Evolutionary conservation across 2,329 filamentous ascomycete genomes (phyloP).

Genomic region (Ascosphaera apis): DNA sequence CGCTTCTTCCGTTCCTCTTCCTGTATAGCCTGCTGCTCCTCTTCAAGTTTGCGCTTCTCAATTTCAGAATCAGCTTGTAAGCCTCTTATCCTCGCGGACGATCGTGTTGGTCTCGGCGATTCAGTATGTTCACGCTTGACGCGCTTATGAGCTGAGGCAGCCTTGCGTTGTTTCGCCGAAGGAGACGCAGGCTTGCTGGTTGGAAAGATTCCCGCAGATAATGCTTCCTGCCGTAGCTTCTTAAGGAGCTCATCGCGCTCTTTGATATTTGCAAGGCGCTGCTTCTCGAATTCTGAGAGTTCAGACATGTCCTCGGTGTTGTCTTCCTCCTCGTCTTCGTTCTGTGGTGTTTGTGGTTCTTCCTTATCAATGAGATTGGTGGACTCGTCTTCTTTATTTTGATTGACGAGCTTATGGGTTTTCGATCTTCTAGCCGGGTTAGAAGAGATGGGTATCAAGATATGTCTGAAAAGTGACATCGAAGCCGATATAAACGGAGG

Average conservation of each 20-base stretch:
- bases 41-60: conserved; percentile 44
- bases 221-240: conserved; percentile 44
- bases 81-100: conserved; percentile 37
- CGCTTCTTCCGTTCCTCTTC: conserved; percentile 38
- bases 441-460: conserved; percentile 3
- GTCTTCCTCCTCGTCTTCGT: too few relatives aligned
- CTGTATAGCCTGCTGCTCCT: conserved; percentile 33
- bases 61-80: conserved; percentile 44
- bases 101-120: conserved; percentile 30
- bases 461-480: too few relatives aligned
- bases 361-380: too few relatives aligned
- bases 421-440: conserved; percentile 2
- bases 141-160: conserved; percentile 27
- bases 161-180: conserved; percentile 24
- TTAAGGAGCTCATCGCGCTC: conserved; percentile 65
- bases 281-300: conserved; percentile 68
- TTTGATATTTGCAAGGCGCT: conserved; percentile 65
- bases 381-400: conserved; percentile 22
- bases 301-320: too few relatives aligned
- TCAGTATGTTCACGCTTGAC: conserved; percentile 43
- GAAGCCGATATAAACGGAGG: too few relatives aligned
- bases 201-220: conserved; percentile 43
- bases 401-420: conserved; percentile 7
- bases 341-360: too few relatives aligned
- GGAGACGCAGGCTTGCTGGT: conserved; percentile 26